Percentiles rank a stretch among this genome's conserved stretches.
These are phyloP conservation scores for Terana coerulea DNA, from an alignment of 768 basidiomycete species.

Conservation along the genomic window DNA sequence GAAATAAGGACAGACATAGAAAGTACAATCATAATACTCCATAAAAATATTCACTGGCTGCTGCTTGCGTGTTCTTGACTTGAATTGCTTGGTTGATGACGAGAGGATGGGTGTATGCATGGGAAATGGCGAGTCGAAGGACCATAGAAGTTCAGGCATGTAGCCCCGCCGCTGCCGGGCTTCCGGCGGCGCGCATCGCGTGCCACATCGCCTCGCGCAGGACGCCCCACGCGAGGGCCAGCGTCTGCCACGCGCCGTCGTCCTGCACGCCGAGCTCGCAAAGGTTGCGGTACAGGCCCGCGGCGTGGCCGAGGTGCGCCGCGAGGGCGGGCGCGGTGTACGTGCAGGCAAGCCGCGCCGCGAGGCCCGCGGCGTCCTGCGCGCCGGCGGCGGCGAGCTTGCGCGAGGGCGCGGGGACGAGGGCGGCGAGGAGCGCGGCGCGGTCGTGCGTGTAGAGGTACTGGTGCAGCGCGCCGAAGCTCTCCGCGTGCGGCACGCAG, in stretches of 20 bases:
- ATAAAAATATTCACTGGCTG: background rate
- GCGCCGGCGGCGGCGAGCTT: background rate
- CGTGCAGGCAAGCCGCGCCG: slow-evolving; percentile 21
- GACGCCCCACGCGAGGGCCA: slow-evolving; percentile 68
- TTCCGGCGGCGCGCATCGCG: slow-evolving; percentile 39
- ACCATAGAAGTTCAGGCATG: background rate
- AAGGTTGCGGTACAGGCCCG: slow-evolving; percentile 71
- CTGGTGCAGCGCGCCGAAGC: slow-evolving; percentile 59
- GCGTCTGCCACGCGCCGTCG: slow-evolving; percentile 58
- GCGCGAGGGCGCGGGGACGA: slow-evolving; percentile 45
- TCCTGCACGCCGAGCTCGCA: slow-evolving; percentile 68
- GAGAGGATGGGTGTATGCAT: too few species aligned
- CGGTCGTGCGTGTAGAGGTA: slow-evolving; percentile 71
- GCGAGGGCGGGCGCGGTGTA: slow-evolving; percentile 41
- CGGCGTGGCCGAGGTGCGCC: slow-evolving; percentile 43
- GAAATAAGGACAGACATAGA: background rate
- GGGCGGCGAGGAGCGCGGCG: slow-evolving; percentile 50
- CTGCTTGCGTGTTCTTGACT: background rate
- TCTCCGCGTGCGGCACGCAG: slow-evolving; percentile 64
- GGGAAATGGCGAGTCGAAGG: background rate
- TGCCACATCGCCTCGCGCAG: slow-evolving; percentile 54
- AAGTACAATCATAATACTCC: background rate
- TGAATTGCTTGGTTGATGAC: background rate
- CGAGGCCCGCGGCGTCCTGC: slow-evolving; percentile 2
- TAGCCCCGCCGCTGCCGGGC: background rate